phyloP scores from a whole-genome alignment of 2,329 filamentous ascomycete species.

The Diaporthe citri region DNA sequence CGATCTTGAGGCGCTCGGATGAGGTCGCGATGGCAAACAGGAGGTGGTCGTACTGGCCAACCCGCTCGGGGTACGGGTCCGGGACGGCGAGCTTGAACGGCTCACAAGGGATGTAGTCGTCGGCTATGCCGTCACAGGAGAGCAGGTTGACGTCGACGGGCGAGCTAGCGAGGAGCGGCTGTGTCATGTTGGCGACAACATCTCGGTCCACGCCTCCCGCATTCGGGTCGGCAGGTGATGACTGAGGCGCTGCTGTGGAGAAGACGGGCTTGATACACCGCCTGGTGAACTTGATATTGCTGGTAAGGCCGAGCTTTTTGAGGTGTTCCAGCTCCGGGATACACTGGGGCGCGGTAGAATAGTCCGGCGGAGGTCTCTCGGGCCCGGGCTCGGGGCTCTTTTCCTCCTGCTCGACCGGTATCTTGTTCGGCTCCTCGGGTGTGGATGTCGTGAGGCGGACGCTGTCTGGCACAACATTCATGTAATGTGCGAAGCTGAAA shows the following conservation, averaged over 20 bases:
- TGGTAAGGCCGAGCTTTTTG: constrained; percentile 19
- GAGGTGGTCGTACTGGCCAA: constrained; percentile 42
- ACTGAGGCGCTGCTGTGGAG: not conserved
- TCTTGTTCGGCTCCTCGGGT: not conserved
- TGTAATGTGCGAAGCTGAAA: constrained; percentile 10
- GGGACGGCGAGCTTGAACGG: constrained; percentile 33
- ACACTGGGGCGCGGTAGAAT: not conserved
- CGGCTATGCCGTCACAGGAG: constrained; percentile 17
- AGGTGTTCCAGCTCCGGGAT: constrained; percentile 20
- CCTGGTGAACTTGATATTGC: constrained; percentile 33
- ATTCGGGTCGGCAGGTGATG: constrained; percentile 17
- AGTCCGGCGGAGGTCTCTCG: not conserved
- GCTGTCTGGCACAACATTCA: not conserved
- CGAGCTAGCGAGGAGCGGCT: not conserved
- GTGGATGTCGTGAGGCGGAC: constrained; percentile 2
- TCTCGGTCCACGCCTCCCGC: constrained; percentile 3
- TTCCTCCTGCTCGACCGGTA: not conserved
- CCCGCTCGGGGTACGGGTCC: constrained; percentile 19
- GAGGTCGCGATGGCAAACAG: constrained; percentile 36
- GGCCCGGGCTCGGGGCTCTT: not conserved
- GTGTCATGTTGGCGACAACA: constrained; percentile 24
- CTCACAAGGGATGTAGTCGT: constrained; percentile 26
- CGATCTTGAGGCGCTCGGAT: constrained; percentile 19
- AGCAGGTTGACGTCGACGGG: constrained; percentile 21
- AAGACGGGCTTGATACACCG: constrained; percentile 34